A percentile compares a stretch with the other conserved stretches of the same genome.
phyloP scores from a whole-genome alignment of 2,329 filamentous ascomycete genomes.

The Cladosporium sp. region DNA sequence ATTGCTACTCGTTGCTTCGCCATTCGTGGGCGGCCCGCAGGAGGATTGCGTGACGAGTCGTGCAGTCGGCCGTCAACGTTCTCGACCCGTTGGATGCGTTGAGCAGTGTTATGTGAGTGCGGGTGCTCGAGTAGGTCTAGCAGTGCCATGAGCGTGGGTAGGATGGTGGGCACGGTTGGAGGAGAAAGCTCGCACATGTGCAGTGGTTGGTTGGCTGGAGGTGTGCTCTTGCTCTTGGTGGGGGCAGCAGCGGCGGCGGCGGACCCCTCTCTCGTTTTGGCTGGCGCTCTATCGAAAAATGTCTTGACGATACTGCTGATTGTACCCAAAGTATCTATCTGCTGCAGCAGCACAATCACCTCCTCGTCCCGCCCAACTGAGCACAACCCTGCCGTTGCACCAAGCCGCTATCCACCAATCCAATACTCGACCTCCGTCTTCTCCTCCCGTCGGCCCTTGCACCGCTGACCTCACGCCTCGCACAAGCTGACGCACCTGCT shows the following conservation, averaged over 20 bases:
- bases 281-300: neutral
- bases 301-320: neutral
- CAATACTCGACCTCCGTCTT: neutral
- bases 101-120: neutral
- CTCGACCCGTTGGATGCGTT: neutral
- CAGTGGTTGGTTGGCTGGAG: neutral
- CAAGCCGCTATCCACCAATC: conserved; percentile 4
- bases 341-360: neutral
- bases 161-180: neutral
- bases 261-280: neutral
- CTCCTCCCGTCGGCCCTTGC: conserved; percentile 1
- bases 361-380: neutral
- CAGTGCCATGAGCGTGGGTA: neutral
- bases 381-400: conserved; percentile 7
- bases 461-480: conserved; percentile 13
- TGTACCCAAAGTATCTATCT: neutral
- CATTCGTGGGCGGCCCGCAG: conserved; percentile 1
- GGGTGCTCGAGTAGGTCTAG: neutral
- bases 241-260: neutral
- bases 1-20: neutral
- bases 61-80: conserved; percentile 3
- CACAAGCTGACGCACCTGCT: conserved; percentile 14
- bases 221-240: neutral
- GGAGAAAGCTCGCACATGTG: neutral
- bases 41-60: conserved; percentile 17